Conservation (phyloP, 208 protist genomes). For the Trypanosoma congolense region DNA sequence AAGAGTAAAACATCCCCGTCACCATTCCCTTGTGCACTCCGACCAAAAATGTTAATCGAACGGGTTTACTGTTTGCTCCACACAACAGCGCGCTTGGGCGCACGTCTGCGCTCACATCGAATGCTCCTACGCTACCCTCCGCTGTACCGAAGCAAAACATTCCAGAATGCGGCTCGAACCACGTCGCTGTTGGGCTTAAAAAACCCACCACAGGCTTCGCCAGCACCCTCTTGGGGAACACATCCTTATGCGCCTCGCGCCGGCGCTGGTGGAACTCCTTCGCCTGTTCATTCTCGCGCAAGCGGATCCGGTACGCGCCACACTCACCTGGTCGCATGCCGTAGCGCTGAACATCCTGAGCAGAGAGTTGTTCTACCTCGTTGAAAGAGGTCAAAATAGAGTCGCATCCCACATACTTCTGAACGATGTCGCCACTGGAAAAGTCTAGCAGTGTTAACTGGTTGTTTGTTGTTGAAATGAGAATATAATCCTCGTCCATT, state of each 20-base stretch:
- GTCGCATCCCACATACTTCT: slow-evolving; percentile 76
- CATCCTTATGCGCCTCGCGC: slow-evolving; percentile 38
- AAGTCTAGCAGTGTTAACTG: slow-evolving; percentile 84
- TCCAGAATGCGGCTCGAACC: slow-evolving; percentile 38
- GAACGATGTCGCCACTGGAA: slow-evolving; percentile 43
- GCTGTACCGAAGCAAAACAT: slow-evolving; percentile 71
- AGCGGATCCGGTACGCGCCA: slow-evolving; percentile 46
- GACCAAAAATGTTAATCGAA: slow-evolving; percentile 38
- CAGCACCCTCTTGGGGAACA: slow-evolving; percentile 28
- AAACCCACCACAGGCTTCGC: slow-evolving; percentile 69
- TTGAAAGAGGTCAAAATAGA: slow-evolving; percentile 47
- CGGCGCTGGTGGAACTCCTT: slow-evolving; percentile 35
- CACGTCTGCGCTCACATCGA: slow-evolving; percentile 61
- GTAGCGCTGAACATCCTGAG: slow-evolving; percentile 50
- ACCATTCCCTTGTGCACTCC: slow-evolving; percentile 42
- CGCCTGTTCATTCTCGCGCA: slow-evolving; percentile 30
- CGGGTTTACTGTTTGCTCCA: slow-evolving; percentile 33
- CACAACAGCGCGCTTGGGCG: slow-evolving; percentile 38
- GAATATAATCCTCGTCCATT: slow-evolving; percentile 62
- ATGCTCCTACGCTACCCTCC: slow-evolving; percentile 57
- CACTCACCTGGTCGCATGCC: slow-evolving; percentile 74
- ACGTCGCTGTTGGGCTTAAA: slow-evolving; percentile 53
- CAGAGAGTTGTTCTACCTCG: slow-evolving; percentile 48
- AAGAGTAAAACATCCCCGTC: slow-evolving; percentile 47
- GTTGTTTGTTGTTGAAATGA: slow-evolving; percentile 71